Percentiles rank a stretch among this genome's conserved stretches.
These are phyloP conservation scores for Xerocomellus intermedius DNA, from an alignment of 768 basidiomycete species.

Conservation along the genomic window DNA sequence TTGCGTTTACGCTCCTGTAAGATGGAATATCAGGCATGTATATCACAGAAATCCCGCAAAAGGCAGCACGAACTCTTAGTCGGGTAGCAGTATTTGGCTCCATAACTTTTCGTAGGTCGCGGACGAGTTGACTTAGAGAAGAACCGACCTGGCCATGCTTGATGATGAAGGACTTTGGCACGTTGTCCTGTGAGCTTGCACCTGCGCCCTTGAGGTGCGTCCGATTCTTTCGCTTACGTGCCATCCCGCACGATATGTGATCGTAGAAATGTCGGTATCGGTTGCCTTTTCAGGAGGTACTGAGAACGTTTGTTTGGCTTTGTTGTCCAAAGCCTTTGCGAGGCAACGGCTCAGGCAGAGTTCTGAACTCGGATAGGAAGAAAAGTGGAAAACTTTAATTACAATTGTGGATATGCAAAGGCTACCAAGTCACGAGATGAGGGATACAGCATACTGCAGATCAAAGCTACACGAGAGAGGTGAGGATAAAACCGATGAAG, in stretches of 20 bases:
- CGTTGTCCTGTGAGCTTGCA: conserved; percentile 36
- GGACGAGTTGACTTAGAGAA: conserved; percentile 83
- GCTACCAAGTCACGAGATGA: conserved; percentile 8
- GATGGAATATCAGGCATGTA: conserved; percentile 12
- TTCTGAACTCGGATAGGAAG: background rate
- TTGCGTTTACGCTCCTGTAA: conserved; percentile 84
- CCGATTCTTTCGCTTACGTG: conserved; percentile 71
- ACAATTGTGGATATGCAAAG: conserved; percentile 11
- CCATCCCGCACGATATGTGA: conserved; percentile 45
- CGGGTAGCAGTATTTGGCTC: conserved; percentile 96
- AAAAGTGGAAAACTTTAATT: background rate
- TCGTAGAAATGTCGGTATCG: conserved; percentile 3
- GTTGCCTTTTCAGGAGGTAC: conserved; percentile 23
- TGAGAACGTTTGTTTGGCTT: conserved; percentile 21
- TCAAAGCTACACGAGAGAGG: conserved; percentile 29
- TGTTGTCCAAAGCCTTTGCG: conserved; percentile 18
- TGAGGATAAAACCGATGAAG: conserved; percentile 1
- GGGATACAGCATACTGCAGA: conserved; percentile 30
- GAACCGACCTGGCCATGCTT: conserved; percentile 93
- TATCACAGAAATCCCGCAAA: background rate
- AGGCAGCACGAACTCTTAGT: conserved; percentile 58
- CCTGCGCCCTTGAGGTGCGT: conserved; percentile 71
- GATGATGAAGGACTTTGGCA: conserved; percentile 93
- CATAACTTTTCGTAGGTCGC: conserved; percentile 93
- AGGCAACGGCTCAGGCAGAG: too few species aligned